Conservation (phyloP, 2,329 filamentous ascomycete genomes). For the Drechslerella stenobrocha region DNA sequence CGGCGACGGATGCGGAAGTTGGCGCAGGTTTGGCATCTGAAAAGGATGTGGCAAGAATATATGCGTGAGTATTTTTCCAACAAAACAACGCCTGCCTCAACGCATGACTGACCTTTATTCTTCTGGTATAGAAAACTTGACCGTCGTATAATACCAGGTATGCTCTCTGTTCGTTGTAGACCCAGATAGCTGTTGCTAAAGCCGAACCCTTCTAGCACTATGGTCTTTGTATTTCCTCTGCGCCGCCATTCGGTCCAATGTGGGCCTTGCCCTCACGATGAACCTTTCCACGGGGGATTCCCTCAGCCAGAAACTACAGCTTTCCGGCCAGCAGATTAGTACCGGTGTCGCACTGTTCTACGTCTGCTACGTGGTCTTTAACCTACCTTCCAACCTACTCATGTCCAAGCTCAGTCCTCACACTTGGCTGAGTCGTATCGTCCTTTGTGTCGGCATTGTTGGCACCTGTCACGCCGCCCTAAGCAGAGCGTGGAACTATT, state of each 20-base stretch:
- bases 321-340: conserved; percentile 76
- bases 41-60: conserved; percentile 55
- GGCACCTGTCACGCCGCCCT: conserved; percentile 82
- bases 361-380: conserved; percentile 87
- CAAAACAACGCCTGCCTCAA: conserved; percentile 48
- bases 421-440: conserved; percentile 89
- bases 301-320: conserved; percentile 69
- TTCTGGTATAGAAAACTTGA: conserved; percentile 60
- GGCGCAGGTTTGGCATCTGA: conserved; percentile 28
- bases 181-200: not conserved
- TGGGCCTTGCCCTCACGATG: conserved; percentile 94
- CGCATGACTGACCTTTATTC: conserved; percentile 48
- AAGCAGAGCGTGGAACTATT: conserved; percentile 79
- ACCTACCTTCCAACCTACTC: conserved; percentile 82
- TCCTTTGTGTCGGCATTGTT: conserved; percentile 81
- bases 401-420: conserved; percentile 85
- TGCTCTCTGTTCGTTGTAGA: not conserved
- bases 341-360: conserved; percentile 87
- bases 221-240: conserved; percentile 91
- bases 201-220: conserved; percentile 58
- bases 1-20: conserved; percentile 38
- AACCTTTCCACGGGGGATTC: conserved; percentile 72
- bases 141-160: conserved; percentile 62
- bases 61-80: conserved; percentile 53
- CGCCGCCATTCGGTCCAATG: conserved; percentile 87